Evolutionary conservation across 192 early-diverging fungal species (phyloP), one percentile per base, ranked within the genome.

Genomic region (Linnemannia elongata): DNA sequence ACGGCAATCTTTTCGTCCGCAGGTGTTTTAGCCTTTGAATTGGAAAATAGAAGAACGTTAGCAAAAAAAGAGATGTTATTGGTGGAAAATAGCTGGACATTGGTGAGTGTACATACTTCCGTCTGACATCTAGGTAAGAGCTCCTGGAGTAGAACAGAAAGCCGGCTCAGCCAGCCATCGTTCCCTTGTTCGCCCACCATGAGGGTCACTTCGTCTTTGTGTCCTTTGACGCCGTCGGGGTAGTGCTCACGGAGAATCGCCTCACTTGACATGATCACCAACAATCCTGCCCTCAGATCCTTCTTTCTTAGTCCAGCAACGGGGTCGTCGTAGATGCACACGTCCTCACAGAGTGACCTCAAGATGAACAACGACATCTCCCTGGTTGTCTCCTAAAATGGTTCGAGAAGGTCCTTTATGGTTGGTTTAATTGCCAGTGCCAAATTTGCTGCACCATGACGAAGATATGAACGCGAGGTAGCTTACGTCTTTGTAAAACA

Each of bases 271-370:
- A 92, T 89, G 30, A 94, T 89, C 24, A 91, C 89, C 35, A 93
- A 78, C 69, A 96, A 79, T 10, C 90, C 89, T 47, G 88, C 89
- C 18, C 90, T 87, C 8, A 95, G 84, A 72, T 94, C 92, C 18
- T 83, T 85, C 77, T 94, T 93, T 15, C 94, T 85, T 18, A 91
- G 72, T 35, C 87, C 89, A 1, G 94, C 93, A 3, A 95, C 85
- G 10, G 89, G 84, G 71, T 93, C 92, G 38, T 95, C 94, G 55
- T 88, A 94, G 4, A 94, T 72, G 38, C 91, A 94, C 0, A 94
- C 80, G 76, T 96, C 95, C 72, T 95, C 93, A 4, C 88, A 89
- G 1, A 96, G 78, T n/a, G 83, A 82, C 41, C 90, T 79, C 35
- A 89, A 90, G 22, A 93, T 88, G 6, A 94, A 54, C 15, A 96